Base-by-base conservation (phyloP, 495 filamentous ascomycete genomes). In the Neurospora sp. region DNA sequence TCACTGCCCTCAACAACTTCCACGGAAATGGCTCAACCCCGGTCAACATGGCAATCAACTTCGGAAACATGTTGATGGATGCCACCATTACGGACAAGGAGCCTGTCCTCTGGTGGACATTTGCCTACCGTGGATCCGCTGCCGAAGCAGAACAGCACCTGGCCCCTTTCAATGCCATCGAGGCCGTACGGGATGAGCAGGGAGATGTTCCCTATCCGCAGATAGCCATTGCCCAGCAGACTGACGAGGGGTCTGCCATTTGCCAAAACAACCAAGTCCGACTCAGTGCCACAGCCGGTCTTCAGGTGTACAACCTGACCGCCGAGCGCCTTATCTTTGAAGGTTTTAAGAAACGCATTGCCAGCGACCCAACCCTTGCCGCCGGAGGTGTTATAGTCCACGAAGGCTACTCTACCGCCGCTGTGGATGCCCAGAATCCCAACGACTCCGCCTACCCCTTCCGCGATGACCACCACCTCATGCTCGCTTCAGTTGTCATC, bases 401-500 rank as follows among this genome's bases (percentile, higher is more conserved):
- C 69, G 88, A 89, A 75, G 86, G 84, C 18, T 89, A 88, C 79
- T 83, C 87, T 12, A 73, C 74, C 7, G 73, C 83, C 22, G 87
- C 82, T 8, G 86, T 89, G 0, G 73, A 83, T 40, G 79, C 79
- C 0, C 74, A 86, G 8, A 68, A 73, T 12, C 41, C 40, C 31
- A 73, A 78, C 8, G 76, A 78, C 0, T 82, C 81, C 61, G 86
- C 87, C 5, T 87, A 83, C 48, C 82, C 86, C 5, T 77, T 44
- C 38, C 84, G 88, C 1, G 69, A 69, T 8, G 46, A 48, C 9
- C 18, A 48, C n/a, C 46, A 9, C 20, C 46, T 48, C 46, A 48
- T 48, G 46, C 3, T 48, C 5, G n/a, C 18, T 48, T 20, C 11
- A 22, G 11, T 48, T 8, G 3, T 48, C 9, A 4, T 48, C 3